Conservation (phyloP, 2,329 filamentous ascomycete genomes). For the Colletotrichum musae region DNA sequence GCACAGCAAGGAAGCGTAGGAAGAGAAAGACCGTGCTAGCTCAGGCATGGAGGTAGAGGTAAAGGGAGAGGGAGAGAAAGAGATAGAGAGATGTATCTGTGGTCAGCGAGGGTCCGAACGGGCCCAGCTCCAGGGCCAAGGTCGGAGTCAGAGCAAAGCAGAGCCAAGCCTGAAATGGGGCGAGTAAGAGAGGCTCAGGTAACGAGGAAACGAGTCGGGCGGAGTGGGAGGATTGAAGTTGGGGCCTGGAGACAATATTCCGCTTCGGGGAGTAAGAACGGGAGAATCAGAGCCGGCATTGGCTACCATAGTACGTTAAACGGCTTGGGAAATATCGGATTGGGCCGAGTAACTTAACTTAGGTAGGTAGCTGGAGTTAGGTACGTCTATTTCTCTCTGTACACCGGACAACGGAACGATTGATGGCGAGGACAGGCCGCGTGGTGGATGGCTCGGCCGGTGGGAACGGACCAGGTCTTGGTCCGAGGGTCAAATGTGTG, state of each 20-base stretch:
- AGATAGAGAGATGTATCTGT: constrained; percentile 15
- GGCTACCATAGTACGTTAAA: background rate
- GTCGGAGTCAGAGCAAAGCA: constrained; percentile 5
- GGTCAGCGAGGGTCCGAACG: constrained; percentile 22
- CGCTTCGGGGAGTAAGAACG: constrained; percentile 22
- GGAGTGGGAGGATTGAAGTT: constrained; percentile 16
- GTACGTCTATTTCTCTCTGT: background rate
- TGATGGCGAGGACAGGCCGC: constrained; percentile 12
- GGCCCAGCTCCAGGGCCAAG: constrained; percentile 20
- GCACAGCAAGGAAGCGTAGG: background rate
- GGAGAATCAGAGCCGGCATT: constrained; percentile 4
- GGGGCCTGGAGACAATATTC: background rate
- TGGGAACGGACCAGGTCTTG: constrained; percentile 27
- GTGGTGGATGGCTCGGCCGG: constrained; percentile 26
- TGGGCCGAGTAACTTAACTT: background rate
- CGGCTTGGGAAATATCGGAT: background rate
- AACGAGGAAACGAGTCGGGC: constrained; percentile 9
- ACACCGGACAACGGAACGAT: constrained; percentile 5
- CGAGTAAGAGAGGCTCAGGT: background rate
- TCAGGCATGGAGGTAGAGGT: constrained; percentile 5
- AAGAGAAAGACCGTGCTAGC: constrained; percentile 14
- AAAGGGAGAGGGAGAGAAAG: too few relatives aligned
- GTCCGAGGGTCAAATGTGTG: constrained; percentile 28
- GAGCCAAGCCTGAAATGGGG: background rate
- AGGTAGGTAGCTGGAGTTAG: too few relatives aligned